These are phyloP conservation scores for Puccinia coronata DNA, from an alignment of 1,284 basidiomycete species.

Conservation along the genomic window DNA sequence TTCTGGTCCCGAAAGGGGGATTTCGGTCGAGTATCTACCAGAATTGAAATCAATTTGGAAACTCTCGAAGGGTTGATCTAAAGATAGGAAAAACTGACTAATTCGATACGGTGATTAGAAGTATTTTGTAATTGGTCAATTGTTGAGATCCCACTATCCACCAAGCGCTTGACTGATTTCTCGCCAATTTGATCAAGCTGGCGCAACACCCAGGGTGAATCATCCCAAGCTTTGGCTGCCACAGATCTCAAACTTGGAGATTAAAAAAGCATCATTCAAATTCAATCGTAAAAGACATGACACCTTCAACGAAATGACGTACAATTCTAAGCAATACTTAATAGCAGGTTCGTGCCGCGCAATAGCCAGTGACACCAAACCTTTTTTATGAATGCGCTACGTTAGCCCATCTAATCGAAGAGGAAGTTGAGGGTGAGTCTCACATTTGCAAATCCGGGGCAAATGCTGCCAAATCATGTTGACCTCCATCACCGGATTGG, in stretches of 20 bases:
- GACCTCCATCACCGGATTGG: slow-evolving; percentile 49
- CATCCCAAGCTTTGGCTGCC: slow-evolving; percentile 49
- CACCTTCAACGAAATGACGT: not conserved
- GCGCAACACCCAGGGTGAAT: slow-evolving; percentile 45
- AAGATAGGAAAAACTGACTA: slow-evolving; percentile 16
- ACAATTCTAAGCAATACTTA: slow-evolving; percentile 47
- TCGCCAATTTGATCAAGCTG: slow-evolving; percentile 49
- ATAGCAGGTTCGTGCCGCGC: slow-evolving; percentile 30
- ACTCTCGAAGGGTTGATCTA: not conserved
- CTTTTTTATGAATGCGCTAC: not conserved
- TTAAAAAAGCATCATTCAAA: not conserved
- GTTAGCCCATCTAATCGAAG: not conserved
- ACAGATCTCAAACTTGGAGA: slow-evolving; percentile 42
- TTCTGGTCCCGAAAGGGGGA: slow-evolving; percentile 46
- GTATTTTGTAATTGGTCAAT: slow-evolving; percentile 44
- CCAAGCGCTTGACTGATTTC: slow-evolving; percentile 47
- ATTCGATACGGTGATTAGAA: slow-evolving; percentile 38
- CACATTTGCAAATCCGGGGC: slow-evolving; percentile 49
- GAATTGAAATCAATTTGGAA: slow-evolving; percentile 7
- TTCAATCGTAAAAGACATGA: not conserved
- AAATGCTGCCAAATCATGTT: slow-evolving; percentile 50
- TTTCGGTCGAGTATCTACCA: slow-evolving; percentile 49
- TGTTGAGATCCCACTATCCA: slow-evolving; percentile 33
- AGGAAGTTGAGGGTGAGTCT: not conserved
- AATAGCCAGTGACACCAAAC: slow-evolving; percentile 38